Base-by-base conservation (phyloP, 2,329 filamentous ascomycete genomes). In the Daldinia eschscholtzii region DNA sequence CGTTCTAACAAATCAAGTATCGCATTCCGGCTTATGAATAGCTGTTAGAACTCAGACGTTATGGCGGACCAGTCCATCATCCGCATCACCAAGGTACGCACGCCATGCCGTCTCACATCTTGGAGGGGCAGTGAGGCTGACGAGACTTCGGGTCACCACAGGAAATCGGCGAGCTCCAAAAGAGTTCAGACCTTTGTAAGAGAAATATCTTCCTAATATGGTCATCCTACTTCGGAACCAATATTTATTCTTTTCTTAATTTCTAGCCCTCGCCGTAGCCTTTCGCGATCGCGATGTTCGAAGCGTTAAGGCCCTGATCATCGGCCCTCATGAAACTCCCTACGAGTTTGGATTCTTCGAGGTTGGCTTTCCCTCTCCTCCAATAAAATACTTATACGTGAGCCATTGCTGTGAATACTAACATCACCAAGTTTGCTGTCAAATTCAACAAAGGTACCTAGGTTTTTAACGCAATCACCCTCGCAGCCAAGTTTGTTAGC, bases 301-400 rank as follows among this genome's bases (percentile, higher is more conserved):
- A 62, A 92, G 93, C 78, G 91, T 98, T 57, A 92, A 90, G 78
- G 93, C 94, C 56, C 81, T 98, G 71, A 95, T 98, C 75, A 89
- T 98, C 73, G 96, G 96, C 0, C 95, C 96, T 26, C 93, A 95
- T 72, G 94, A 96, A 74, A 97, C 94, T 0, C 94, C 95, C 0
- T 99, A 99, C 80, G 94, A 98, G 80, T 98, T 97, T 77, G 96
- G 96, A 2, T 98, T 98, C 82, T 98, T 97, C 78, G 94, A 98
- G 86, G 94, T 96, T 79, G 67, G 85, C 20, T 78, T 61, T 73
- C 13, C 42, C 48, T 46, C n/a, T 13, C 44, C 48, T 46, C n/a
- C 13, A 26, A 23, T 26, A 39, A 12, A 10, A 6, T 23, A 23
- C 20, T 23, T 23, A 6, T 4, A 20, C 20, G 18, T 35, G 5